Conservation (phyloP, 2,329 filamentous ascomycete species). For the Fusarium sp. region DNA sequence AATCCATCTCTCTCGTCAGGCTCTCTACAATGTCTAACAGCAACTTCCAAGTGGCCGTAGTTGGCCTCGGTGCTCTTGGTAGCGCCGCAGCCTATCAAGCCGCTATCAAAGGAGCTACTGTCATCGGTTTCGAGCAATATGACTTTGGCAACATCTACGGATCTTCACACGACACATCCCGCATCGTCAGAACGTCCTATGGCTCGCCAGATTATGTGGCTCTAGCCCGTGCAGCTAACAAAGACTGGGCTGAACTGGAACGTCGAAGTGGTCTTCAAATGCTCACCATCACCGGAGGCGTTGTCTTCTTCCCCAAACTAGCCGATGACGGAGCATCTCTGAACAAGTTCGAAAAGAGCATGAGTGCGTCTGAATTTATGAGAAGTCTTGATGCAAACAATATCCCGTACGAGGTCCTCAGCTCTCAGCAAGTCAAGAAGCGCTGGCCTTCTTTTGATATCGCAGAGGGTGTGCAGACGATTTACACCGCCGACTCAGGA, state of each 20-base stretch:
- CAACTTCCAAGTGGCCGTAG: constrained; percentile 4
- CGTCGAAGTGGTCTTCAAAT: constrained; percentile 25
- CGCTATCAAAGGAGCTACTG: constrained; percentile 33
- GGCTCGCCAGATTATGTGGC: constrained; percentile 36
- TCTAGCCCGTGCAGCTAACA: constrained; percentile 35
- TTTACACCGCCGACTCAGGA: constrained; percentile 39
- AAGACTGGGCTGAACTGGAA: constrained; percentile 37
- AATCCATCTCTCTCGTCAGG: background rate
- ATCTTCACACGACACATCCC: constrained; percentile 39
- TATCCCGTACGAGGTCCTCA: constrained; percentile 33
- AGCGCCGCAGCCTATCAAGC: constrained; percentile 11
- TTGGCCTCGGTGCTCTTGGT: constrained; percentile 7
- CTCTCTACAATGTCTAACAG: background rate
- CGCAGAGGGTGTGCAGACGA: constrained; percentile 9
- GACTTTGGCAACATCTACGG: constrained; percentile 39
- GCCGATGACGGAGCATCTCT: background rate
- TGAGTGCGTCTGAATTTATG: background rate
- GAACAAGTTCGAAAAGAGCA: constrained; percentile 15
- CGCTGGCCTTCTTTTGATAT: constrained; percentile 38
- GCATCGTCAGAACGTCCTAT: constrained; percentile 38
- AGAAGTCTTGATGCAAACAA: constrained; percentile 22
- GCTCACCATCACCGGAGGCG: constrained; percentile 35
- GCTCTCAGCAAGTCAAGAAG: constrained; percentile 9
- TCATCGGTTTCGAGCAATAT: constrained; percentile 39
- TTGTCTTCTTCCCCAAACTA: constrained; percentile 33